phyloP scores from a whole-genome alignment of 495 filamentous ascomycete genomes.

The Hypoxylon fragiforme region DNA sequence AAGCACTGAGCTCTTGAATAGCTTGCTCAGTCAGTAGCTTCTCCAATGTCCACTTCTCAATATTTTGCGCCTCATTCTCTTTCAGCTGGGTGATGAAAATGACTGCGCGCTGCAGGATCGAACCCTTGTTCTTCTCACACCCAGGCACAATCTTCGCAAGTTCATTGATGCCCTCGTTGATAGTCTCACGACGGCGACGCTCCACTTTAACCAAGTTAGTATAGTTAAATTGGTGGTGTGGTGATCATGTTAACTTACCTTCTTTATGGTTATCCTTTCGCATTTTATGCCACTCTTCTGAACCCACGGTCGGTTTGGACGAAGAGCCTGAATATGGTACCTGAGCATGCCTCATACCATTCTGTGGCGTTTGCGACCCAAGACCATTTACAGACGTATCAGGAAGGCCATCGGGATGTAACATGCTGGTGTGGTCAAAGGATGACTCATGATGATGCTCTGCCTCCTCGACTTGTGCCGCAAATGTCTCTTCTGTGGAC shows the following conservation, averaged over 20 bases:
- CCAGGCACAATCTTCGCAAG: constrained; percentile 96
- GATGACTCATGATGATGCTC: constrained; percentile 36
- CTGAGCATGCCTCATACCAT: constrained; percentile 36
- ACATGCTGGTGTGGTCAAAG: constrained; percentile 40
- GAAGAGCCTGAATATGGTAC: constrained; percentile 29
- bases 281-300: constrained; percentile 97
- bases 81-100: constrained; percentile 92
- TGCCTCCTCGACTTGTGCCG: constrained; percentile 45
- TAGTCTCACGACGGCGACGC: constrained; percentile 94
- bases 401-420: constrained; percentile 45
- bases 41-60: constrained; percentile 95
- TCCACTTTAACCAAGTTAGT: constrained; percentile 65
- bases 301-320: constrained; percentile 85
- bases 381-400: constrained; percentile 38
- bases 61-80: constrained; percentile 89
- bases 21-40: constrained; percentile 95
- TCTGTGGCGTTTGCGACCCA: constrained; percentile 22
- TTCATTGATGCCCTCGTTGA: constrained; percentile 99
- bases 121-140: constrained; percentile 99
- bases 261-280: constrained; percentile 99
- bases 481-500: constrained; percentile 70
- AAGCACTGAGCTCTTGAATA: constrained; percentile 82
- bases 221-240: not conserved
- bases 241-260: constrained; percentile 59
- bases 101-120: constrained; percentile 91